phyloP scores from a whole-genome alignment of 139 green algal genomes.

The Pseudopediastrum boryanum region DNA sequence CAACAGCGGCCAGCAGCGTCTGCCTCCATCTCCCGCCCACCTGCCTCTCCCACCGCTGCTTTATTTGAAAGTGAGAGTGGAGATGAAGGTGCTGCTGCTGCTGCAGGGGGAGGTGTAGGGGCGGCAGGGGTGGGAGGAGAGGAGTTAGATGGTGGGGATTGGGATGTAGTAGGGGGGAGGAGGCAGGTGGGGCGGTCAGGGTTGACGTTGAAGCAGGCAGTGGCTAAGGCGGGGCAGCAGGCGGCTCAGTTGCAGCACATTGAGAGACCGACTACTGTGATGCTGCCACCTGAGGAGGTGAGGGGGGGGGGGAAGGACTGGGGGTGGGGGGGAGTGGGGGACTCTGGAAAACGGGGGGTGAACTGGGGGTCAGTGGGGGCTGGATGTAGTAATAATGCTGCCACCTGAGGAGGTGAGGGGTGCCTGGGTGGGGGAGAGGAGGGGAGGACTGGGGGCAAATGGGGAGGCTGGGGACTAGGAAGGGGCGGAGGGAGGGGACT shows the following conservation, averaged over 20 bases:
- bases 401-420: constrained; percentile 59
- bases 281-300: constrained; percentile 64
- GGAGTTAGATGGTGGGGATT: neutral
- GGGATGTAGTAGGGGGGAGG: neutral
- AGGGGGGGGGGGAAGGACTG: too few relatives aligned
- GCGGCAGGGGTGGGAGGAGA: neutral
- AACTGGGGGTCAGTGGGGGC: too few relatives aligned
- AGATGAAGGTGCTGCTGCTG: neutral
- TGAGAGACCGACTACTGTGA: constrained; percentile 20
- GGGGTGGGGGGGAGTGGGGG: too few relatives aligned
- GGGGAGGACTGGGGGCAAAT: too few relatives aligned
- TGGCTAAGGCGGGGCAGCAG: constrained; percentile 45
- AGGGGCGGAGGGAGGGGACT: too few relatives aligned
- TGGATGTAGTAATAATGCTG: too few relatives aligned
- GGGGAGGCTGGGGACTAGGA: too few relatives aligned
- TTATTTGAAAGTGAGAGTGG: neutral
- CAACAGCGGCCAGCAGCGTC: neutral
- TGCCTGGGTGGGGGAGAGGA: too few relatives aligned
- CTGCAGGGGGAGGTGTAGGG: constrained; percentile 1
- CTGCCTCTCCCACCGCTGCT: too few relatives aligned
- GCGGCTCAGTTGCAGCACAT: constrained; percentile 35
- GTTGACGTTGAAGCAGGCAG: constrained; percentile 39
- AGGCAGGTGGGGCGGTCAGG: constrained; percentile 2
- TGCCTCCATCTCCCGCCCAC: too few relatives aligned
- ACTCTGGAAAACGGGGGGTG: too few relatives aligned